Evolutionary conservation across 140 eudicot species (phyloP), one percentile per base, ranked within the genome.

Genomic region (Ambrosia hybrid): DNA sequence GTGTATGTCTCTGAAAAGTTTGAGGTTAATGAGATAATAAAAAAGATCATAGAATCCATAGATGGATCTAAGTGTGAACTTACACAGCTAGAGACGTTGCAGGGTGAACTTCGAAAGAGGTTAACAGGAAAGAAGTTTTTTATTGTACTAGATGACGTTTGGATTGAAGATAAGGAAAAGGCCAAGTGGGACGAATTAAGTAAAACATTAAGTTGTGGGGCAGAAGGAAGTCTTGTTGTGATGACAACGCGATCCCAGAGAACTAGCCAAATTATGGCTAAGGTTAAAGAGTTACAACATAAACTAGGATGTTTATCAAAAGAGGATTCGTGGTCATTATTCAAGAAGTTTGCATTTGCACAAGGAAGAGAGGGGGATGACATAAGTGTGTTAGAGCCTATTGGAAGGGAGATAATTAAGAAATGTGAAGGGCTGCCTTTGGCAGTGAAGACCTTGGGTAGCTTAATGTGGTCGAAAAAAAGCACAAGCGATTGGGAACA

Each of bases 371-470:
- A 64, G 8, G 67, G 60, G 15, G 65, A n/a, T 53, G 45, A 15
- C 21, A 15, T 61, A 73, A 34, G 51, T 0, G 70, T 46, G 62
- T 16, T 73, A 48, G 70, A 73, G 21, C 10, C 26, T 14, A 71
- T 78, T 3, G 78, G 82, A 9, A 78, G 51, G 57, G 49, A 53
- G 14, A 71, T 78, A 4, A 78, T 71, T 2, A 10, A 34, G 9
- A 78, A 72, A 51, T 71, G 82, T 12, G 4, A 45, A 3, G 82
- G 78, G 6, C 13, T 78, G 3, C 82, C 78, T 16, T 65, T 71
- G 4, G 48, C 48, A 8, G 2, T 41, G 48, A 41, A 41, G 48
- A 41, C 48, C 4, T 41, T 41, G 1, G 48, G 78, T 30, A 3
- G 73, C 55, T 46, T 78, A 13, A 39, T 78, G 68, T 65, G 71